Base-by-base conservation (phyloP, 306 rosid species). In the Crataegus laevigata region DNA sequence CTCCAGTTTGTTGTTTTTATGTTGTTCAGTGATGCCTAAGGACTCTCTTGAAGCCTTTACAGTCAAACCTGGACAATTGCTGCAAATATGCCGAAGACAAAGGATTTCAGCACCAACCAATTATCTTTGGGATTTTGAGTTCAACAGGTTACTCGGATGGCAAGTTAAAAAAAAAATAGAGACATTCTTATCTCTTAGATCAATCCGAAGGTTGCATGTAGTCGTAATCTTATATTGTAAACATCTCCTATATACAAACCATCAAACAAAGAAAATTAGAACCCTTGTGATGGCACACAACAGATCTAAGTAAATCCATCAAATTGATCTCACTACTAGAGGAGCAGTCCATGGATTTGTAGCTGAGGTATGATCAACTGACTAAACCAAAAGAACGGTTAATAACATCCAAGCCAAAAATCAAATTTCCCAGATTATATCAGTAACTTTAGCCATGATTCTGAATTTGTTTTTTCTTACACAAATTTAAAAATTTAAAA, bases 41-140 rank as follows among this genome's bases (percentile, higher is more conserved):
- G 89, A 66, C 58, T 88, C 89, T 80, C 81, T 89, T 3, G 89
- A 87, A 80, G 96, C 91, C 87, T 85, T 89, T 70, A 86, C 77
- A 54, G 83, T 36, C 58, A 81, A 83, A 86, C 84, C 73, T 66
- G 84, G 72, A 82, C 54, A 73, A 61, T 60, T 83, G 83, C 94
- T 93, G 82, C 79, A 86, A 77, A 82, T 63, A 72, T 68, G 54
- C 8, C 59, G 68, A 32, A 82, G 64, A 25, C 74, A 60, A 15
- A 40, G 42, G 38, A 55, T 62, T 45, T 26, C 40, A 77, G 63
- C 76, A 25, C 40, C 61, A 70, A 75, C 21, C 21, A 63, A 30
- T 5, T 19, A 74, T 66, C 30, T 57, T 12, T 8, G 0, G 55
- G 11, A 36, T 38, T 68, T 75, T 45, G 36, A 62, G 66, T 51